Evolutionary conservation across 1,284 basidiomycete species (phyloP).

Genomic region (Schizopora paradoxa): DNA sequence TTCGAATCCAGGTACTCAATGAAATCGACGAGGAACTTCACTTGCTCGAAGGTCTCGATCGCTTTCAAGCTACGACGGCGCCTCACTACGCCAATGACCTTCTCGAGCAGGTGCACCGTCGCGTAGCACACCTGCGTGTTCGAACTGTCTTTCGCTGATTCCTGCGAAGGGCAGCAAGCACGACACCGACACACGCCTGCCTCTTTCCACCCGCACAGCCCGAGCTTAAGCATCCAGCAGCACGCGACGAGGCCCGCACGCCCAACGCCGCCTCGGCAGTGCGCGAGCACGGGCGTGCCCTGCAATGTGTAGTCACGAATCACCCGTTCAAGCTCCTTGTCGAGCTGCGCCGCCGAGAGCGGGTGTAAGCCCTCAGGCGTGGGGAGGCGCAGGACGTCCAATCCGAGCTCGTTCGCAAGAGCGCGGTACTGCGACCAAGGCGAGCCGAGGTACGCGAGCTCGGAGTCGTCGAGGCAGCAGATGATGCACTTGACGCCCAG

Average conservation of each 20-base stretch:
- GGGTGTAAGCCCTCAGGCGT: slow-evolving; percentile 91
- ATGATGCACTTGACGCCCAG: slow-evolving; percentile 79
- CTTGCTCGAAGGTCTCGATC: slow-evolving; percentile 89
- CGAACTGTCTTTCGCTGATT: slow-evolving; percentile 1
- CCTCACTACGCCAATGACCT: slow-evolving; percentile 69
- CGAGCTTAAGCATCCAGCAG: slow-evolving; percentile 91
- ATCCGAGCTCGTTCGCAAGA: slow-evolving; percentile 56
- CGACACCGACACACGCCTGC: slow-evolving; percentile 20
- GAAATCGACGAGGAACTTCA: slow-evolving; percentile 78
- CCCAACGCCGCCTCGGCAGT: slow-evolving; percentile 94
- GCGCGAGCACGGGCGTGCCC: slow-evolving; percentile 76
- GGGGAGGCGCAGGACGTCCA: slow-evolving; percentile 80
- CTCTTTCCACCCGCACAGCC: slow-evolving; percentile 70
- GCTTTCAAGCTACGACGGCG: slow-evolving; percentile 78
- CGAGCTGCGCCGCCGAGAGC: slow-evolving; percentile 55
- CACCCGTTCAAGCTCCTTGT: slow-evolving; percentile 66
- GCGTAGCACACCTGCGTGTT: slow-evolving; percentile 15
- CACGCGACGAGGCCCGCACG: slow-evolving; percentile 91
- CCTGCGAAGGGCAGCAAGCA: slow-evolving; percentile 3
- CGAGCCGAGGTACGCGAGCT: slow-evolving; percentile 78
- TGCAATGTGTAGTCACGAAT: slow-evolving; percentile 72
- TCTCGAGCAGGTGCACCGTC: slow-evolving; percentile 65
- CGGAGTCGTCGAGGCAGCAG: slow-evolving; percentile 85
- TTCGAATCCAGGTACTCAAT: slow-evolving; percentile 55
- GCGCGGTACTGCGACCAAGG: slow-evolving; percentile 76